Evolutionary conservation across 306 rosid species (phyloP), one percentile per base, ranked within the genome.

Genomic region (Cicer cuneatum): DNA sequence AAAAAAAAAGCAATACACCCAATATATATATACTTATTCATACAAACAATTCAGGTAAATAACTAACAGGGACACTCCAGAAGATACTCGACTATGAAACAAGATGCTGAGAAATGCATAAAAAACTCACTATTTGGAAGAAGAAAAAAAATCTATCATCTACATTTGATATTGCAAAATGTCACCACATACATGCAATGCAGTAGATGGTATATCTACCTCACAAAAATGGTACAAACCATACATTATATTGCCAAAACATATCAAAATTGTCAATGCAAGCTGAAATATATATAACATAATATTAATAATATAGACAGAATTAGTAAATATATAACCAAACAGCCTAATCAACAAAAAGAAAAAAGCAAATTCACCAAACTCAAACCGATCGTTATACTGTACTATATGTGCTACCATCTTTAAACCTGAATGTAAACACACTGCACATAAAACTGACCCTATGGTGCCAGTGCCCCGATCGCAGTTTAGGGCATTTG

Each of bases 401-500:
- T 66, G 78, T 64, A 81, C 85, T 81, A 80, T 81, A 80, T 42
- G 81, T 54, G 74, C 86, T 81, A 80, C 41, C 82, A 68, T 75
- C 76, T 71, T 60, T 77, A 77, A 77, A 77, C 86, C 76, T 74
- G 79, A 85, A 83, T 74, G 74, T 78, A 88, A 85, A 89, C 95
- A 92, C 92, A 92, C 88, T 81, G 86, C 83, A 84, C 84, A 89
- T 80, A 82, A 87, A 92, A 88, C 96, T 48, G 85, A 87, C 83
- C 83, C 84, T 69, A 81, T 49, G 81, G 78, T 79, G 85, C 90
- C 89, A 81, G 96, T 88, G 97, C 93, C 91, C 92, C 90, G 96
- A 86, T 21, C 80, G 92, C 82, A 78, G 85, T 78, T 54, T 79
- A 86, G 87, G 90, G 90, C 81, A 84, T 75, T 73, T 75, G 73